A percentile compares a stretch with the other conserved stretches of the same genome.
Conservation (phyloP, 352 stramenopile species). For the Phytophthora agathidicida region DNA sequence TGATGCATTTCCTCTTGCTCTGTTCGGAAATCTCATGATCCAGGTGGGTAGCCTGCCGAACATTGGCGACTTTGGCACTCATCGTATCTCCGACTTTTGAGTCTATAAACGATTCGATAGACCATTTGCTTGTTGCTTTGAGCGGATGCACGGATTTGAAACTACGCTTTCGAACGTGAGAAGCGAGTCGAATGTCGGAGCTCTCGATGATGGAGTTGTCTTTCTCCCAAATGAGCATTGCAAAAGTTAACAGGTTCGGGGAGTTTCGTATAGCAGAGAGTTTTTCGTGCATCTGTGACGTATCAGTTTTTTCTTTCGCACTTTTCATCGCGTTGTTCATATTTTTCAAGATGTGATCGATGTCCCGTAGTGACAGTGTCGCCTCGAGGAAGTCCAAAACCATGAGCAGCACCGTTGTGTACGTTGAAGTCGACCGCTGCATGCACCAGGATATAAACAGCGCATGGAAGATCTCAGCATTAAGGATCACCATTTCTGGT, state of each 20-base stretch:
- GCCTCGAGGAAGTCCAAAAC: constrained; percentile 23
- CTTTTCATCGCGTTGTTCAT: not conserved
- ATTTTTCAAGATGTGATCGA: not conserved
- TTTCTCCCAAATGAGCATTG: constrained; percentile 22
- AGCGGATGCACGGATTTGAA: not conserved
- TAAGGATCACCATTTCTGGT: constrained; percentile 33
- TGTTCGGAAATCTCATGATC: too few species aligned
- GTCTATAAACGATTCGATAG: constrained; percentile 3
- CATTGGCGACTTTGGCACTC: not conserved
- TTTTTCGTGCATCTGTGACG: not conserved
- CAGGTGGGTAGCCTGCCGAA: too few species aligned
- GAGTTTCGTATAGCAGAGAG: not conserved
- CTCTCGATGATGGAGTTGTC: constrained; percentile 1
- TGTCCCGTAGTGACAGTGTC: constrained; percentile 6
- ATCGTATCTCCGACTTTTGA: too few species aligned
- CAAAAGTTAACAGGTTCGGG: constrained; percentile 4
- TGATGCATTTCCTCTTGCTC: not conserved
- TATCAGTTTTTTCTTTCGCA: not conserved
- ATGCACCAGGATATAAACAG: constrained; percentile 37
- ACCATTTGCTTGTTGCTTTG: not conserved
- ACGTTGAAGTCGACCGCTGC: constrained; percentile 19
- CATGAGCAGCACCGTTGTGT: constrained; percentile 29
- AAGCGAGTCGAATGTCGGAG: not conserved
- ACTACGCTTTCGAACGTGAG: not conserved
- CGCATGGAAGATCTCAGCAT: constrained; percentile 31